phyloP scores from a whole-genome alignment of 2,329 filamentous ascomycete species.

The Fusarium humuli region DNA sequence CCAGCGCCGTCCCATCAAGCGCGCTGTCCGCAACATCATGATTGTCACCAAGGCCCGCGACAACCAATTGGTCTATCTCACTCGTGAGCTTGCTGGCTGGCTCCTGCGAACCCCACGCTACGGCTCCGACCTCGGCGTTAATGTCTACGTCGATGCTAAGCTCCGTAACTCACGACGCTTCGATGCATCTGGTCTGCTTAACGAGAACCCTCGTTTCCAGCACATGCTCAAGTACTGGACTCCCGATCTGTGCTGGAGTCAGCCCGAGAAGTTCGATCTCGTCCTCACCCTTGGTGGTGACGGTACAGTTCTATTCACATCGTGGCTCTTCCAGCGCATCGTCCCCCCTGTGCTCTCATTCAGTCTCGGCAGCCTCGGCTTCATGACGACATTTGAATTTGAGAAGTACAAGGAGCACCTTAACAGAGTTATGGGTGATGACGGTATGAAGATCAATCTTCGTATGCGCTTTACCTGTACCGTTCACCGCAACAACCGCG shows the following conservation, averaged over 20 bases:
- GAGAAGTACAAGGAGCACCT: conserved; percentile 88
- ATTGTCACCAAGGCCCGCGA: conserved; percentile 98
- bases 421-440: conserved; percentile 89
- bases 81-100: conserved; percentile 88
- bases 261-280: conserved; percentile 94
- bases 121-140: conserved; percentile 88
- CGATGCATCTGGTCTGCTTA: conserved; percentile 76
- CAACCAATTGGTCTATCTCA: conserved; percentile 90
- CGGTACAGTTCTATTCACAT: conserved; percentile 88
- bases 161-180: conserved; percentile 90
- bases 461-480: conserved; percentile 99
- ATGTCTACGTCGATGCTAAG: conserved; percentile 98
- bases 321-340: conserved; percentile 91
- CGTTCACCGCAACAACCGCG: conserved; percentile 78
- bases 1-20: conserved; percentile 89
- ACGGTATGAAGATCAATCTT: conserved; percentile 96
- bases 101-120: conserved; percentile 90
- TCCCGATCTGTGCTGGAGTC: conserved; percentile 92
- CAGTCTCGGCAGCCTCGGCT: conserved; percentile 86
- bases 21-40: conserved; percentile 94
- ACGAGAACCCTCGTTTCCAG: conserved; percentile 79
- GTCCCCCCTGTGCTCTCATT: conserved; percentile 88
- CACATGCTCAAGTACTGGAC: conserved; percentile 96
- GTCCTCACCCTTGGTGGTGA: conserved; percentile 90
- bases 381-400: conserved; percentile 89